A percentile compares a stretch with the other conserved stretches of the same genome.
Conservation (phyloP, 768 basidiomycete species). For the button mushroom (Agaricus bisporus) region DNA sequence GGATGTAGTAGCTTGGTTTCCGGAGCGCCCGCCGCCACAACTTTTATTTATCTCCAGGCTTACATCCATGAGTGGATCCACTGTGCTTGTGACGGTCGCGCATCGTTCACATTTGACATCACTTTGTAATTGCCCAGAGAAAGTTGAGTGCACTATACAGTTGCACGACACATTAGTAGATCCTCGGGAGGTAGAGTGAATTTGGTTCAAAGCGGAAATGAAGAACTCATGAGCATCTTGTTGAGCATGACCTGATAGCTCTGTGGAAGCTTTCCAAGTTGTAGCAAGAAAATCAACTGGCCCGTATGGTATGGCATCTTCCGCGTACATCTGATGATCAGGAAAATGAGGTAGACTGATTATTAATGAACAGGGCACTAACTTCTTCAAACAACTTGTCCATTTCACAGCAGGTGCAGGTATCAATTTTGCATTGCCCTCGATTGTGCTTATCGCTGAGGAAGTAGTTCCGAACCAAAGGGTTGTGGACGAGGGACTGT, state of each 20-base stretch:
- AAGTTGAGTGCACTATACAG: conserved; percentile 88
- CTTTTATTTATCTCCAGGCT: conserved; percentile 67
- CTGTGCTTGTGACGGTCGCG: conserved; percentile 66
- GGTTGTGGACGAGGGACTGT: conserved; percentile 87
- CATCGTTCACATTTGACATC: conserved; percentile 89
- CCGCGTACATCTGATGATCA: conserved; percentile 43
- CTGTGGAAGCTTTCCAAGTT: conserved; percentile 76
- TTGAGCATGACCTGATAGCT: conserved; percentile 88
- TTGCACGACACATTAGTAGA: conserved; percentile 77
- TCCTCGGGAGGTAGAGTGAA: conserved; percentile 73
- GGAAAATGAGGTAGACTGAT: not conserved
- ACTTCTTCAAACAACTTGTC: conserved; percentile 80
- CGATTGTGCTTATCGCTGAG: conserved; percentile 86
- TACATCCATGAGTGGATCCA: conserved; percentile 89
- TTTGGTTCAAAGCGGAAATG: conserved; percentile 78
- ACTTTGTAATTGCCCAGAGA: conserved; percentile 81
- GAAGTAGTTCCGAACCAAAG: conserved; percentile 83
- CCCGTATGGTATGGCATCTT: conserved; percentile 59
- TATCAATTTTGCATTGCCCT: conserved; percentile 57
- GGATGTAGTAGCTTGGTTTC: not conserved
- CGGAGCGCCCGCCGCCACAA: conserved; percentile 15
- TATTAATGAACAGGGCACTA: not conserved
- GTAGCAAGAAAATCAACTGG: conserved; percentile 79
- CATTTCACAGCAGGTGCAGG: conserved; percentile 92
- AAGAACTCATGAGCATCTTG: conserved; percentile 93